Evolutionary conservation across 1,284 basidiomycete species (phyloP), one percentile per base, ranked within the genome.

Genomic region (Malassezia psittaci): DNA sequence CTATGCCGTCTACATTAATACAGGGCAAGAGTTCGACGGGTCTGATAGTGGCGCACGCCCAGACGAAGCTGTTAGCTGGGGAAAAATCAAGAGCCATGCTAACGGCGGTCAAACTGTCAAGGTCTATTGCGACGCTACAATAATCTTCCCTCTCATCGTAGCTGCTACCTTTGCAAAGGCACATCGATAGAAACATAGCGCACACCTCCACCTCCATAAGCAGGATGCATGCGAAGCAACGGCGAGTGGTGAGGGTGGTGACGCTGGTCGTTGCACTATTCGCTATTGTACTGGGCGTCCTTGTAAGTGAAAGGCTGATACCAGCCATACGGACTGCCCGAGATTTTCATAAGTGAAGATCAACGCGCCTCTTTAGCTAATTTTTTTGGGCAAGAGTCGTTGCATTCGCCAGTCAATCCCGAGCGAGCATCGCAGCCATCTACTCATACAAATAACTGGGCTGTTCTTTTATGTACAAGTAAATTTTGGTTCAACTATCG

Each of bases 21-120:
- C 93, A 0, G 93, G 93, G 0, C 93, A 98, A 78, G 93, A 98
- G 78, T 98, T 96, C 67, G 94, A 98, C 72, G 93, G 93, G 0
- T 94, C 90, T 4, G 93, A 99, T 76, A 91, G 90, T 11, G 94
- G 93, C 11, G 94, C 94, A 15, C 80, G 90, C 55, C 94, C 94
- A 15, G 94, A 99, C 69, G 93, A 99, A 76, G 94, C 93, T 3
- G 83, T 99, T 18, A 93, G 88, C n/a, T 99, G 93, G 93, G 94
- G 93, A 5, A 99, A 98, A 79, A 96, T 98, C 64, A 83, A 89
- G 45, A 85, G 86, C 29, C 59, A 60, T 1, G 71, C 65, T 21
- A 69, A 68, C 33, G 86, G 85, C 11, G 85, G 93, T 0, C 84
- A 94, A 76, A 82, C 87, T 32, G 87, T 98, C 54, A 98, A 98